Base-by-base conservation (phyloP, 768 basidiomycete species). In the Clathrus columnatus region DNA sequence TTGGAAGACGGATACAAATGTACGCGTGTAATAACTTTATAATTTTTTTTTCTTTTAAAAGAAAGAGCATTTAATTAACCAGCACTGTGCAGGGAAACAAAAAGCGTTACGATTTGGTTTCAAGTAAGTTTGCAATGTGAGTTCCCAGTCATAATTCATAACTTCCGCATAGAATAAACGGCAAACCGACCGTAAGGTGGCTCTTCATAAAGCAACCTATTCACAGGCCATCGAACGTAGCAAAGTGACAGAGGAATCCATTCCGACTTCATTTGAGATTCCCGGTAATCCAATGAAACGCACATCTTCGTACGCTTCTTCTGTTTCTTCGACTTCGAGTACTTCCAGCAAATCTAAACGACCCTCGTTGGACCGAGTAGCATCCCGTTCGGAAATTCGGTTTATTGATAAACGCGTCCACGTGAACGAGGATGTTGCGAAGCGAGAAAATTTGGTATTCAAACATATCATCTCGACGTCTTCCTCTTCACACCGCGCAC, bases 1-100 rank as follows among this genome's bases (percentile, higher is more conserved):
- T 85, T 43, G 84, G 84, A 7, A 73, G 67, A 43, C 71, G 79
- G 10, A 81, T 81, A 11, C 74, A 72, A 64, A 85, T 87, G 85
- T 87, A 68, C 65, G 83, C 73, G 14, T 20, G 18, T 20, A 54
- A 51, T 61, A 41, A 51, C 50, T 43, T 53, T 59, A 54, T 48
- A 48, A 61, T 57, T 17, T 11, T 41, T 14, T 4, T 44, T 16
- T 24, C 52, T 28, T 18, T 29, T 26, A n/a, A 18, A 17, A 36
- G 20, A 6, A n/a, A n/a, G n/a, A 23, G 30, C 51, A 36, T 52
- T 36, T 30, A 36, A 23, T 17, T 5, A n/a, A 23, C 30, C 23
- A 36, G n/a, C 5, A 30, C 21, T 18, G n/a, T 36, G 29, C 51
- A 63, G 61, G 30, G 63, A 60, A 48, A 54, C 60, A n/a, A 66